Conservation (phyloP, 768 basidiomycete species). For the Pholiota conissans region DNA sequence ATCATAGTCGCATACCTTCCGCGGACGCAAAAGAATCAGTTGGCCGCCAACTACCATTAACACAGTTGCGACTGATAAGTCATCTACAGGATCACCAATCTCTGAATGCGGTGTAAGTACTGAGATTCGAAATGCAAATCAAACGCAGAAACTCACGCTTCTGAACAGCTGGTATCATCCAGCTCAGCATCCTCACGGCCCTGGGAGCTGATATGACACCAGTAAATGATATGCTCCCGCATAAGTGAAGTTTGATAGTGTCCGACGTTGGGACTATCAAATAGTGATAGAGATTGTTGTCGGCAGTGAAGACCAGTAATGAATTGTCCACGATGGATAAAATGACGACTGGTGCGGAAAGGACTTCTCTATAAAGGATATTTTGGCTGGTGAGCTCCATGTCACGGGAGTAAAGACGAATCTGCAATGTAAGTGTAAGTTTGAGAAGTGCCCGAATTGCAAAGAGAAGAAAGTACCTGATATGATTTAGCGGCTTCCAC, state of each 20-base stretch:
- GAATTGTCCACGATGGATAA: slow-evolving; percentile 94
- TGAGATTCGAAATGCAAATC: neutral
- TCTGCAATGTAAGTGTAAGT: slow-evolving; percentile 41
- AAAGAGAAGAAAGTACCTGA: slow-evolving; percentile 47
- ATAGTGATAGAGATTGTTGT: slow-evolving; percentile 93
- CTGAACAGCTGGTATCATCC: slow-evolving; percentile 94
- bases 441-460: neutral
- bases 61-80: slow-evolving; percentile 91
- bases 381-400: slow-evolving; percentile 81
- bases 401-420: slow-evolving; percentile 93
- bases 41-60: slow-evolving; percentile 94
- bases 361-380: slow-evolving; percentile 76
- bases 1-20: slow-evolving; percentile 55
- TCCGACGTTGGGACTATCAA: slow-evolving; percentile 83
- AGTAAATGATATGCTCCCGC: slow-evolving; percentile 92
- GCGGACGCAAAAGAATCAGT: slow-evolving; percentile 83
- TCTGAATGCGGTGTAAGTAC: slow-evolving; percentile 45
- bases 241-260: slow-evolving; percentile 82
- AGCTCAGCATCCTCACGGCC: slow-evolving; percentile 88
- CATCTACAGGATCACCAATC: slow-evolving; percentile 91
- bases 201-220: slow-evolving; percentile 86
- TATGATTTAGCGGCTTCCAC: slow-evolving; percentile 80
- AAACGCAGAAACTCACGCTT: slow-evolving; percentile 63
- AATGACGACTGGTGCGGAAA: slow-evolving; percentile 79
- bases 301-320: slow-evolving; percentile 88